Evolutionary conservation across 306 rosid species (phyloP).

Genomic region (Albizia julibrissin): DNA sequence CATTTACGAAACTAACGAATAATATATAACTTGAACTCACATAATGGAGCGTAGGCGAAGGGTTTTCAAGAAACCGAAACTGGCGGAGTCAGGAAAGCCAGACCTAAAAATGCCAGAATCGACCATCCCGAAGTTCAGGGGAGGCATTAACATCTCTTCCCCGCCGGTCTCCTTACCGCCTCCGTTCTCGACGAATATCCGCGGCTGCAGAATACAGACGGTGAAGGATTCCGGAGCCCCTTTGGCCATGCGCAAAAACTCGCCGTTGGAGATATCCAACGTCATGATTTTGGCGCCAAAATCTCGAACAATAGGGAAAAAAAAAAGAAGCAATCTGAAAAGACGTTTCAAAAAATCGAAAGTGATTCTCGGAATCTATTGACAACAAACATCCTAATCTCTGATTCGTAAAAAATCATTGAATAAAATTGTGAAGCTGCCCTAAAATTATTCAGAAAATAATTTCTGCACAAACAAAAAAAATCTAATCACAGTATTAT

Average conservation of each 20-base stretch:
- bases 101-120: conserved; percentile 64
- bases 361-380: background rate
- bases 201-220: background rate
- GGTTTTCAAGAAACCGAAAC: conserved; percentile 60
- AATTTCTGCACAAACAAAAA: background rate
- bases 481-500: background rate
- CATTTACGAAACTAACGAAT: background rate
- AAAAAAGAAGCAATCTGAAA: background rate
- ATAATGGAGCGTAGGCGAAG: conserved; percentile 63
- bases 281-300: conserved; percentile 75
- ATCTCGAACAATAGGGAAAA: background rate
- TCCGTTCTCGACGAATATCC: background rate
- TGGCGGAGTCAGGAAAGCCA: conserved; percentile 61
- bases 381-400: background rate
- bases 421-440: background rate
- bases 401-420: background rate
- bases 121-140: conserved; percentile 71
- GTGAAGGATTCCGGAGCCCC: conserved; percentile 1
- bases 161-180: background rate
- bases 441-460: background rate
- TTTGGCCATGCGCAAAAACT: background rate
- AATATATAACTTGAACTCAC: conserved; percentile 34
- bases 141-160: conserved; percentile 64
- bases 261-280: conserved; percentile 36
- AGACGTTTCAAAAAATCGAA: background rate